Conservation (phyloP, 768 basidiomycete species). For the Crepidotus variabilis region DNA sequence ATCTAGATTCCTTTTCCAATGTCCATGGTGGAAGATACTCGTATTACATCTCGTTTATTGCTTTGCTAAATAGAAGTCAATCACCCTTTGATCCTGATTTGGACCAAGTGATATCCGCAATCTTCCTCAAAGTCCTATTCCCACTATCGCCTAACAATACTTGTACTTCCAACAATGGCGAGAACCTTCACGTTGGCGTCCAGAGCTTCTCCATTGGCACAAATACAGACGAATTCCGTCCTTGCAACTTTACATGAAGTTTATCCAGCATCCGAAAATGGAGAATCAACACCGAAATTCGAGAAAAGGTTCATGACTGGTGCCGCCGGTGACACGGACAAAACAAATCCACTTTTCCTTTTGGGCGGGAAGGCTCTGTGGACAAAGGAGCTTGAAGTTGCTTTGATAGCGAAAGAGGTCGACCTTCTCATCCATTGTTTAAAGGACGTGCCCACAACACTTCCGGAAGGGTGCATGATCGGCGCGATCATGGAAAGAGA, state of each 20-base stretch:
- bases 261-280: conserved; percentile 45
- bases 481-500: conserved; percentile 85
- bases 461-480: conserved; percentile 82
- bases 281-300: conserved; percentile 32
- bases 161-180: conserved; percentile 16
- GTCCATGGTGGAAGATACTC: conserved; percentile 12
- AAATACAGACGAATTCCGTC: conserved; percentile 85
- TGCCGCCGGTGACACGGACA: conserved; percentile 82
- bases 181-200: conserved; percentile 78
- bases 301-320: conserved; percentile 49
- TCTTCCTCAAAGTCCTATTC: background rate
- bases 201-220: conserved; percentile 82
- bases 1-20: conserved; percentile 29
- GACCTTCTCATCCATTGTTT: conserved; percentile 92
- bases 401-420: conserved; percentile 63
- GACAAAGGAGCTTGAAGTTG: conserved; percentile 95
- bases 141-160: background rate
- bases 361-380: conserved; percentile 91
- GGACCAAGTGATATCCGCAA: background rate
- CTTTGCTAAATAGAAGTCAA: background rate
- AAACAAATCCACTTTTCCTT: conserved; percentile 80
- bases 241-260: conserved; percentile 54
- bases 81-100: background rate
- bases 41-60: conserved; percentile 6
- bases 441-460: conserved; percentile 89